Percentiles rank a stretch among this genome's conserved stretches.
Evolutionary conservation across 139 green algal species (phyloP).

Genomic region (Zygnema circumcarinatum): DNA sequence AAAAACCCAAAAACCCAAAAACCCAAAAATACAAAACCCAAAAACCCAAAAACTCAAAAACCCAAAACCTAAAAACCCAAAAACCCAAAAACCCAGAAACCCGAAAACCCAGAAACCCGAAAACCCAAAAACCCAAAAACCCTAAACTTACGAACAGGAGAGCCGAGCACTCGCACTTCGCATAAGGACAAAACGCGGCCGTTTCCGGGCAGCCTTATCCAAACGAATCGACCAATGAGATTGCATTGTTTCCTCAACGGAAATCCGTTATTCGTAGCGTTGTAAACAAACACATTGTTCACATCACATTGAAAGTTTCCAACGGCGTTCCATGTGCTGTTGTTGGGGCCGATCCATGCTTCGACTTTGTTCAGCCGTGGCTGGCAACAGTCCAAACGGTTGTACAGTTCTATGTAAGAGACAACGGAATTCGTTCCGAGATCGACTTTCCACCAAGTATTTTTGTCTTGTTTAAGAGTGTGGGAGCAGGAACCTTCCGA

Average conservation of each 20-base stretch:
- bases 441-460: neutral
- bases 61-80: no score
- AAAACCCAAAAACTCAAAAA: no score
- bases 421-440: neutral
- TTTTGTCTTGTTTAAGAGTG: no score
- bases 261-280: neutral
- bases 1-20: no score
- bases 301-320: neutral
- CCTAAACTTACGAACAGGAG: no score
- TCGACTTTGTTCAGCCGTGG: neutral
- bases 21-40: no score
- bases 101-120: no score
- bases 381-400: neutral
- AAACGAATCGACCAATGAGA: neutral
- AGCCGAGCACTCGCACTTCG: neutral
- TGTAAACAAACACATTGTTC: neutral
- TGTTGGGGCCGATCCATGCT: neutral
- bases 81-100: no score
- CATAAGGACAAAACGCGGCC: neutral
- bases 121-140: no score
- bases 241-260: neutral
- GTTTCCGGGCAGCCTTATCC: neutral
- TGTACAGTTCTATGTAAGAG: neutral
- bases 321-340: neutral
- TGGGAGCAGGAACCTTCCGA: neutral